phyloP scores from a whole-genome alignment of 192 early-diverging fungal genomes.

The Hyaloraphidium curvatum region DNA sequence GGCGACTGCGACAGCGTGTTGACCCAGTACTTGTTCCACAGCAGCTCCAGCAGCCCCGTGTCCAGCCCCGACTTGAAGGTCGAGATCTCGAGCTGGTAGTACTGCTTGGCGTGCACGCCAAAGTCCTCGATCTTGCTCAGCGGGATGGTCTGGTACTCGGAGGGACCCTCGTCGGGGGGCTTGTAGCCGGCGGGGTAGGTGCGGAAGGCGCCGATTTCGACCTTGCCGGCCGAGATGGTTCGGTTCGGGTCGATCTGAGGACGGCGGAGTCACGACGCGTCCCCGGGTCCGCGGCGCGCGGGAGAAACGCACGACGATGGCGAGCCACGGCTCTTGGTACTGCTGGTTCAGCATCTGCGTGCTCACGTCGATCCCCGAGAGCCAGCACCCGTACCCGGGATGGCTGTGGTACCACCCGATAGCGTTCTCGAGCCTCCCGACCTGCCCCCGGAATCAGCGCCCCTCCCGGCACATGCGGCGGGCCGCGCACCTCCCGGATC shows the following conservation, averaged over 20 bases:
- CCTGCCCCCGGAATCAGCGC: no score
- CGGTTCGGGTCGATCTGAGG: slow-evolving; percentile 94
- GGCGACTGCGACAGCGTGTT: slow-evolving; percentile 85
- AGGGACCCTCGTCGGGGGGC: slow-evolving; percentile 50
- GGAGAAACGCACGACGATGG: slow-evolving; percentile 54
- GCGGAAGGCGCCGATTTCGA: slow-evolving; percentile 94
- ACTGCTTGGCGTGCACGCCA: slow-evolving; percentile 76
- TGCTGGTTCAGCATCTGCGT: slow-evolving; percentile 92
- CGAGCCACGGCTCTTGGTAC: slow-evolving; percentile 84
- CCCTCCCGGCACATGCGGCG: no score
- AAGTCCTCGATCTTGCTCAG: slow-evolving; percentile 95
- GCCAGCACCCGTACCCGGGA: slow-evolving; percentile 99
- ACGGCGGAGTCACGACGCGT: no score
- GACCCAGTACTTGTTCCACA: slow-evolving; percentile 99
- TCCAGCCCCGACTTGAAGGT: slow-evolving; percentile 89
- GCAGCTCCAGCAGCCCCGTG: slow-evolving; percentile 59
- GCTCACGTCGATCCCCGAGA: slow-evolving; percentile 92
- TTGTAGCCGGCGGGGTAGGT: slow-evolving; percentile 86
- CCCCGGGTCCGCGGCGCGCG: no score
- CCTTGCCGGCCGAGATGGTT: slow-evolving; percentile 89
- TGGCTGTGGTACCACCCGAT: slow-evolving; percentile 99
- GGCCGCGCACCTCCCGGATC: slow-evolving; percentile 53
- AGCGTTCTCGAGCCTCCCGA: slow-evolving; percentile 75
- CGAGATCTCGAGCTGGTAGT: slow-evolving; percentile 77
- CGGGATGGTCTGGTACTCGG: slow-evolving; percentile 81